Evolutionary conservation across 768 basidiomycete species (phyloP), one percentile per base, ranked within the genome.

Genomic region (Boletus edulis): DNA sequence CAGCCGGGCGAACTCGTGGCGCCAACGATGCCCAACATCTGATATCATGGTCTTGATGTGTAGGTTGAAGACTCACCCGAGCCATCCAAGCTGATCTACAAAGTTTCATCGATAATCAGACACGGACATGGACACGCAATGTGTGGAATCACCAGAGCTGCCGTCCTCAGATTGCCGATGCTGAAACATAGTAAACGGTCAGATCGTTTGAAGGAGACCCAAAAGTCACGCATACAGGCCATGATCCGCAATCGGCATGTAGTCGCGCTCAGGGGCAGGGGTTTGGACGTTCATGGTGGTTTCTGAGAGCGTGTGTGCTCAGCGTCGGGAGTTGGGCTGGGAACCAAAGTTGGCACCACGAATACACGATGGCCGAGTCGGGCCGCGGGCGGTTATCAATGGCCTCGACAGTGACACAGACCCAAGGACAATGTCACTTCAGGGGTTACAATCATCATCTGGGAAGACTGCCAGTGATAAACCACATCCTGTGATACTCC

Each of bases 111-210:
- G 34, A 35, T 35, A 4, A 39, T 62, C 46, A 61, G 65, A 47
- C 37, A 18, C 32, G 9, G 20, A 48, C 32, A 22, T 31, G 38
- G 18, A 35, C 14, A 51, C 11, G 13, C 32, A 53, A 46, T 8
- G 14, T 5, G 22, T 34, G 9, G 31, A 72, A 72, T 62, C 62
- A 81, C 80, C 59, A 94, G 72, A 11, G 91, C 91, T 41, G 91
- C 91, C 1, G 91, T 93, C 51, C 86, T 81, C 55, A 93, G 72
- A 67, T 93, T 93, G 10, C 91, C 91, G 54, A 93, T 92, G 43
- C 90, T 91, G 58, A 45, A 48, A 46, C 1, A 42, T 3, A 11
- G 15, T 38, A 31, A 35, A 46, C 17, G 42, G 52, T 63, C 39
- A 64, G 61, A 57, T 57, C 11, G 15, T 24, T 32, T 14, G n/a